Percentiles rank a stretch among this genome's conserved stretches.
phyloP scores from a whole-genome alignment of 352 stramenopile genomes.

The Aphanomyces cochlioides region DNA sequence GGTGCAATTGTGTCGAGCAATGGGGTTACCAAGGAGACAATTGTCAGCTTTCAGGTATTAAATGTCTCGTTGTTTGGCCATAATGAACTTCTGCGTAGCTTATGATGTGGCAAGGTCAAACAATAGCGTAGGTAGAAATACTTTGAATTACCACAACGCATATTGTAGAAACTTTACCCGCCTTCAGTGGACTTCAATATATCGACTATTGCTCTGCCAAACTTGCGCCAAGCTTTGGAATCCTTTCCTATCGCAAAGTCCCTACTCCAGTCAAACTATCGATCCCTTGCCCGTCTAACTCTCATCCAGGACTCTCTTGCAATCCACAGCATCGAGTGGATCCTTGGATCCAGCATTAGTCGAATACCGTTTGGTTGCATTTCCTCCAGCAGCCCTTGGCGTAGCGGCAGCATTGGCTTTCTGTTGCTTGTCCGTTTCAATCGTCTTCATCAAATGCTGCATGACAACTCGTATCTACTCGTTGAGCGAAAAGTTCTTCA shows the following conservation, averaged over 20 bases:
- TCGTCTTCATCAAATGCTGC: constrained; percentile 10
- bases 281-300: background rate
- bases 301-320: background rate
- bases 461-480: constrained; percentile 12
- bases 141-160: background rate
- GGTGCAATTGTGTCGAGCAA: constrained; percentile 55
- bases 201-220: constrained; percentile 41
- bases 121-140: constrained; percentile 35
- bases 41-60: constrained; percentile 55
- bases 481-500: constrained; percentile 22
- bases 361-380: constrained; percentile 6
- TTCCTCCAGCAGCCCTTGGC: constrained; percentile 7
- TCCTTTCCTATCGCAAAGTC: constrained; percentile 9
- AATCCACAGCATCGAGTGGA: background rate
- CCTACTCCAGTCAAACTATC: background rate
- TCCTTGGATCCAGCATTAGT: constrained; percentile 8
- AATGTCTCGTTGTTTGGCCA: too few relatives aligned
- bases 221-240: constrained; percentile 37
- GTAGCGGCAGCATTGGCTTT: background rate
- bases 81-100: constrained; percentile 34
- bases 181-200: constrained; percentile 37
- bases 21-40: constrained; percentile 68
- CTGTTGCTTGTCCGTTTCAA: constrained; percentile 5
- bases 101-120: constrained; percentile 52
- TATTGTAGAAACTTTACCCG: constrained; percentile 36